These are phyloP conservation scores for Lachnum nothofagi DNA, from an alignment of 2,329 filamentous ascomycete species.

Conservation along the genomic window DNA sequence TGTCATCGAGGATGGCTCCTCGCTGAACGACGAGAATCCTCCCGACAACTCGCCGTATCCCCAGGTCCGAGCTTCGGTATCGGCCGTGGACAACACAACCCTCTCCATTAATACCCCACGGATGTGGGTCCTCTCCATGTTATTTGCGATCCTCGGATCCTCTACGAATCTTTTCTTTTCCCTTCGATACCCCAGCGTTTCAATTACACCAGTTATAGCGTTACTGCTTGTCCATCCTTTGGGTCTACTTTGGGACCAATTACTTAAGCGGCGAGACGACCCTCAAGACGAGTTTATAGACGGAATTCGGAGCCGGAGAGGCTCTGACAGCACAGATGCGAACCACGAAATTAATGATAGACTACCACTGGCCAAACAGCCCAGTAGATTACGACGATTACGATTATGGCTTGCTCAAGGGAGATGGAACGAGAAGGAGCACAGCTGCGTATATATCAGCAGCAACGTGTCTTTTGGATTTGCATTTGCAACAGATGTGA, in stretches of 20 bases:
- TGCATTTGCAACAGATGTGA: slow-evolving; percentile 83
- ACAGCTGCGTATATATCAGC: slow-evolving; percentile 82
- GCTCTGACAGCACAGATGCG: slow-evolving; percentile 26
- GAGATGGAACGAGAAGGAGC: slow-evolving; percentile 82
- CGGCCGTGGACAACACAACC: slow-evolving; percentile 67
- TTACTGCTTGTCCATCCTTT: slow-evolving; percentile 79
- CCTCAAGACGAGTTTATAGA: slow-evolving; percentile 52
- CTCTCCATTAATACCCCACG: slow-evolving; percentile 83
- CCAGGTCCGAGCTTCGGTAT: slow-evolving; percentile 74
- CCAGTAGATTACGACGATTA: slow-evolving; percentile 36
- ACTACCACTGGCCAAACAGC: not conserved
- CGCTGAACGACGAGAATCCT: slow-evolving; percentile 46
- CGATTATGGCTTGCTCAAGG: slow-evolving; percentile 76
- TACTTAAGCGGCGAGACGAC: slow-evolving; percentile 57
- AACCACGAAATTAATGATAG: slow-evolving; percentile 11
- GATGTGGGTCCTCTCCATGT: slow-evolving; percentile 76
- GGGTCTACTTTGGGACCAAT: slow-evolving; percentile 71
- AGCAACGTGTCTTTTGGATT: slow-evolving; percentile 88
- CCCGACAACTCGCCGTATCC: slow-evolving; percentile 71
- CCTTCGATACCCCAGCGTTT: slow-evolving; percentile 82
- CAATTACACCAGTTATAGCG: slow-evolving; percentile 83
- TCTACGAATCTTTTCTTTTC: slow-evolving; percentile 86
- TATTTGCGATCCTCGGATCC: slow-evolving; percentile 77
- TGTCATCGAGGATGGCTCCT: slow-evolving; percentile 28
- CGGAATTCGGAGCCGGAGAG: slow-evolving; percentile 37